Evolutionary conservation across 2,329 filamentous ascomycete genomes (phyloP), one percentile per base, ranked within the genome.

Genomic region (Ophiocordyceps robertsii): DNA sequence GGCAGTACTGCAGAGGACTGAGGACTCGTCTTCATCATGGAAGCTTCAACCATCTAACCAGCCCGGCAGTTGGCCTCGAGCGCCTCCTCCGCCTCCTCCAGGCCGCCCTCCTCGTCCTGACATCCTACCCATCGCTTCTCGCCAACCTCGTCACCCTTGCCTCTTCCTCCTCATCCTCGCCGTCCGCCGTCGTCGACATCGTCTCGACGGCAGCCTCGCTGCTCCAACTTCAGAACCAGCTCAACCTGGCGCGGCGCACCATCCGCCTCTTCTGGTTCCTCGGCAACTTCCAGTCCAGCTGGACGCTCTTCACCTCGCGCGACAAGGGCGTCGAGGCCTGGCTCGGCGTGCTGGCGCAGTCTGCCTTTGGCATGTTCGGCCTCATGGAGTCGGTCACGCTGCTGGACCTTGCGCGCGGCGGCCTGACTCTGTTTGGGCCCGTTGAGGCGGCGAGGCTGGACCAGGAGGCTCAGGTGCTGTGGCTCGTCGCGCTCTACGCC

Each of bases 201-300:
- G 9, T 56, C 12, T 49, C 63, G 38, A 46, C 53, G 41, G 39
- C 48, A 29, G 41, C 55, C 8, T 56, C 61, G 29, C 58, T 67
- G 29, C 43, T 50, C 31, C 40, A 49, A 5, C 52, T 75, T 16
- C 62, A 63, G 45, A 47, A 53, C 37, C 64, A 63, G 33, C 53
- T 77, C 42, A 69, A 66, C 47, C 53, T 74, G 37, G 61, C 62
- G 16, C 69, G 83, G 32, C 73, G 81, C 19, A 78, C 75, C 59
- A 70, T 86, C 54, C 76, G 83, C 12, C 64, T 83, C 44, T 82
- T 84, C 56, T 77, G 79, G 52, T 85, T 81, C 55, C 60, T 83
- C 41, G 75, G 77, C 38, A 69, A 67, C 39, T 80, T 84, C 50
- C 55, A 64, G 21, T 56, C 62, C 2, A 73, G 77, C 2, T 70